Base-by-base conservation (phyloP, 805 yeast genomes). In the Alloascoidea hylecoeti region DNA sequence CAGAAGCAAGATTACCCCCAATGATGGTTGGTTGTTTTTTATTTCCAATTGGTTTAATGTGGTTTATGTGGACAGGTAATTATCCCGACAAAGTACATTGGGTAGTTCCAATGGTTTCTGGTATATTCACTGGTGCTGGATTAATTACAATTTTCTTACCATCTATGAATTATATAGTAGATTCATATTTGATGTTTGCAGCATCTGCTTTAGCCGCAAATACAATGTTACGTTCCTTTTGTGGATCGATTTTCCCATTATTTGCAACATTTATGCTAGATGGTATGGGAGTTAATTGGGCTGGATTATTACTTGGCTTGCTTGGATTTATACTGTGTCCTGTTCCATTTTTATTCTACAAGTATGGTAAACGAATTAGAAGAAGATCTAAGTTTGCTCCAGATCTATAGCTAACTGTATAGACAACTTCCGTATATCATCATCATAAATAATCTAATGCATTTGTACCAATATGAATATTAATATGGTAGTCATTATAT, bases 11-110 rank as follows among this genome's bases (percentile, higher is more conserved):
- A 56, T 63, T 86, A 41, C 73, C 77, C 14, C 75, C 88, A 23
- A 72, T 85, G 79, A 70, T 83, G 58, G 56, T 68, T 34, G 88
- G 94, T 19, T 75, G 78, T 16, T 45, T 82, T 39, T 52, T 68
- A 5, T 83, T 86, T 62, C 79, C 94, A 18, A 63, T 73, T 38
- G 95, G 95, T 38, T 61, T 85, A 44, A 66, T 85, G 49, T 81
- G 95, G 95, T 66, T 86, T 55, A 72, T 82, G 41, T 86, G 95
- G 95, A 63, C 89, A 5, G 95, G 95, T 52, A 69, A 72, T 44
- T 86, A 76, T 56, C 77, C 71, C 36, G 56, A 76, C 27, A 57
- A 57, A 34, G 72, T 83, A 30, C 95, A 78, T 52, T 82, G 84
- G 83, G 75, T 72, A 50, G 78, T 70, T 15, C 85, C 86, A 39